Base-by-base conservation (phyloP, 192 early-diverging fungal genomes). In the Rhizophlyctis rosea region DNA sequence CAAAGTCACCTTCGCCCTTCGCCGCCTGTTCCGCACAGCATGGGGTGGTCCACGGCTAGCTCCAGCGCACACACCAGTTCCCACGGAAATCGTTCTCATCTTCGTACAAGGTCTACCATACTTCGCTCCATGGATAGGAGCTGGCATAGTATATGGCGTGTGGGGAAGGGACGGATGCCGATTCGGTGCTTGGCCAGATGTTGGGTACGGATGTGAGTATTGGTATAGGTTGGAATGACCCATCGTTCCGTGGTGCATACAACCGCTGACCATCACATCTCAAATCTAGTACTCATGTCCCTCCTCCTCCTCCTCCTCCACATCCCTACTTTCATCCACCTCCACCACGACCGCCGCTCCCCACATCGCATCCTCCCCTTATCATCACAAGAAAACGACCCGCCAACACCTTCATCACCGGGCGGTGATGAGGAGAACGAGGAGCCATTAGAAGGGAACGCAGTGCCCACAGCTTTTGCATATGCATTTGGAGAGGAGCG, bases 131-230 rank as follows among this genome's bases (percentile, higher is more conserved):
- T 65, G 64, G 64, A 34, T 57, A 24, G 64, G 54, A 18, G 64
- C 35, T 2, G 64, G 32, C 11, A 57, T 65, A 9, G 64, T 65
- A 16, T 65, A 65, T 49, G 31, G 24, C 21, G 35, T 65, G 7
- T 65, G 64, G 64, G 64, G 47, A 11, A 27, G 57, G 30, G 54
- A 55, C 0, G 64, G 54, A 49, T 65, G 64, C 53, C 0, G 18
- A 13, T 65, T 32, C 18, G 64, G 64, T 11, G 48, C 28, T 57
- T 35, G 27, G 1, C 64, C 64, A 32, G 57, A 65, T 47, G 25
- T 65, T 29, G 54, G 32, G 2, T 65, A 57, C 31, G 64, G 64
- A 65, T 53, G 64, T 65, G n/a, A 3, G 14, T 16, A 23, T 16
- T n/a, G 34, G 31, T 13, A 2, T 50, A 51, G 59, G 18, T 32